A percentile compares a stretch with the other conserved stretches of the same genome.
These are phyloP conservation scores for Sporothrix pallida DNA, from an alignment of 2,329 filamentous ascomycete species.

Conservation along the genomic window DNA sequence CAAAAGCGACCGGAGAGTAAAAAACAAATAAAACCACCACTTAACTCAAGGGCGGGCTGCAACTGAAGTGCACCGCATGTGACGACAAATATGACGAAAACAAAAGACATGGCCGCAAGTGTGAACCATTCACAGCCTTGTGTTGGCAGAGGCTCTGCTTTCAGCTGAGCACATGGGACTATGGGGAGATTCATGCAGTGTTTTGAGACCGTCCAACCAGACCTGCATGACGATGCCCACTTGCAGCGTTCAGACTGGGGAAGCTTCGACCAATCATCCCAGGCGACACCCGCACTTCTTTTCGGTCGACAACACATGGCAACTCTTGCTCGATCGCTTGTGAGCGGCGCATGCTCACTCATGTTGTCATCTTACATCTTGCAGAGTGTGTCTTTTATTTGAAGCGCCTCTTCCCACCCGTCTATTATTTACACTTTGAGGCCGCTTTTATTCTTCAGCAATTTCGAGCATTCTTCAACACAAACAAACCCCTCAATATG, in stretches of 20 bases:
- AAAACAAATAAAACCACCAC: constrained; percentile 9
- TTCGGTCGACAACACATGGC: not conserved
- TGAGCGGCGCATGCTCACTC: constrained; percentile 4
- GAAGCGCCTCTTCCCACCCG: not conserved
- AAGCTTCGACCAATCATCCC: constrained; percentile 32
- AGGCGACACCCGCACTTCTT: constrained; percentile 17
- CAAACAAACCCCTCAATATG: not conserved
- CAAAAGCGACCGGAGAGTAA: constrained; percentile 14
- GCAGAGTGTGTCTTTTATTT: not conserved
- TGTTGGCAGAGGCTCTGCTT: not conserved
- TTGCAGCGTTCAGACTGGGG: constrained; percentile 9
- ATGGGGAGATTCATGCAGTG: not conserved
- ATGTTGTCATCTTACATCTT: not conserved
- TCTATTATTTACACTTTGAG: not conserved
- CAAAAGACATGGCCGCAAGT: not conserved
- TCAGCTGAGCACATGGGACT: not conserved
- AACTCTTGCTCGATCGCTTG: not conserved
- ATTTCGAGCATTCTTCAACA: no score
- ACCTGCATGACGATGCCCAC: constrained; percentile 32
- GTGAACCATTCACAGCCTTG: not conserved
- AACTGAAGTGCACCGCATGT: constrained; percentile 11
- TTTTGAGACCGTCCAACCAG: not conserved
- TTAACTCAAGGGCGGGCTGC: not conserved
- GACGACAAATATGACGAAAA: not conserved
- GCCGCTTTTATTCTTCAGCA: not conserved